Percentiles rank a stretch among this genome's conserved stretches.
Evolutionary conservation across 345 rosid genomes (phyloP).

Genomic region (Dipteronia dyeriana): DNA sequence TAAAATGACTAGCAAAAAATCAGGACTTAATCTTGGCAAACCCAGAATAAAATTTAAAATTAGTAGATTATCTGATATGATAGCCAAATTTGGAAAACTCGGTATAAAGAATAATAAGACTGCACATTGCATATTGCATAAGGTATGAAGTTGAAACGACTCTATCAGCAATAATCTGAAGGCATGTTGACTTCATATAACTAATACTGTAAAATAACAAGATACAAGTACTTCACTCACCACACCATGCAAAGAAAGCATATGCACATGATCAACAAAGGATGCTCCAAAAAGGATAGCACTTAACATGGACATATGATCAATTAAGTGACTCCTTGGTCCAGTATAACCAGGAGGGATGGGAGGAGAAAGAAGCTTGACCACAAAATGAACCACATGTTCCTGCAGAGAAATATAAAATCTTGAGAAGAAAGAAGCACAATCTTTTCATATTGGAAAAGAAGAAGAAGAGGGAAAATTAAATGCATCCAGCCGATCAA

Average conservation of each 20-base stretch:
- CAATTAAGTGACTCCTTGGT: constrained; percentile 47
- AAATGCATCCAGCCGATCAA: background rate
- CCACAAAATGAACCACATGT: constrained; percentile 56
- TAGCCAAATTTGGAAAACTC: background rate
- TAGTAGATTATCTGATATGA: background rate
- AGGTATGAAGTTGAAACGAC: background rate
- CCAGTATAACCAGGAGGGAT: constrained; percentile 37
- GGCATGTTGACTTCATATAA: background rate
- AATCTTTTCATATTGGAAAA: background rate
- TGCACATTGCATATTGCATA: background rate
- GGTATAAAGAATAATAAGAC: background rate
- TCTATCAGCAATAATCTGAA: constrained; percentile 17
- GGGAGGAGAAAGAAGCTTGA: constrained; percentile 71
- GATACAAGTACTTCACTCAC: constrained; percentile 38
- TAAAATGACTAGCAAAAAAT: constrained; percentile 1
- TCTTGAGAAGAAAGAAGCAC: background rate
- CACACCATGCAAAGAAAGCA: constrained; percentile 66
- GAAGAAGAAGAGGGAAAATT: background rate
- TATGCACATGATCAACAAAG: constrained; percentile 52
- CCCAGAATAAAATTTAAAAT: background rate
- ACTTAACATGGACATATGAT: constrained; percentile 54
- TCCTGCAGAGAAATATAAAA: constrained; percentile 43
- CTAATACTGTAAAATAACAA: background rate
- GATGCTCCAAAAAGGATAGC: constrained; percentile 55
- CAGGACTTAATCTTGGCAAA: background rate